These are phyloP conservation scores for Lentinula novae-zelandiae DNA, from an alignment of 1,284 basidiomycete species.

Conservation along the genomic window DNA sequence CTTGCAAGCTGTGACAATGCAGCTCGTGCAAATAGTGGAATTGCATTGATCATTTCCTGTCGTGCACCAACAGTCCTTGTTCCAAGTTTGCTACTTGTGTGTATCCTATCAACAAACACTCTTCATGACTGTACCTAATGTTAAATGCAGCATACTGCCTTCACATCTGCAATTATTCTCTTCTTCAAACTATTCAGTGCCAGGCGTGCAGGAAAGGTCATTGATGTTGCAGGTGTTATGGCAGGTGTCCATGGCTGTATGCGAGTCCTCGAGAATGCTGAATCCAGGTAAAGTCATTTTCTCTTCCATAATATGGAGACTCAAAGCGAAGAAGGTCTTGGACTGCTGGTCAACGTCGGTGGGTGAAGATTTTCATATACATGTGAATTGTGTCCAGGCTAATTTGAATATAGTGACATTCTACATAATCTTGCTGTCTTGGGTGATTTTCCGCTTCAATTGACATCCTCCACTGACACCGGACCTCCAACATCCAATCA, in stretches of 20 bases:
- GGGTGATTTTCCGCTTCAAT: neutral
- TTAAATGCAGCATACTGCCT: neutral
- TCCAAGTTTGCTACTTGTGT: neutral
- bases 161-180: slow-evolving; percentile 49
- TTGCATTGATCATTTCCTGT: neutral
- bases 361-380: neutral
- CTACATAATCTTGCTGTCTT: neutral
- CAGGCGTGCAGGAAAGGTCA: slow-evolving; percentile 45
- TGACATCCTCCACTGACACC: neutral
- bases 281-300: neutral
- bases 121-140: neutral
- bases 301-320: neutral
- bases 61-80: neutral
- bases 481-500: neutral
- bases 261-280: slow-evolving; percentile 20
- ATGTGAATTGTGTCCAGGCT: neutral
- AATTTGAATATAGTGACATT: neutral
- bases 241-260: slow-evolving; percentile 68
- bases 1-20: slow-evolving; percentile 9
- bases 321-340: neutral
- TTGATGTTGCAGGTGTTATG: slow-evolving; percentile 55
- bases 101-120: neutral
- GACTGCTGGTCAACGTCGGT: slow-evolving; percentile 4
- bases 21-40: neutral
- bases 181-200: slow-evolving; percentile 71